These are phyloP conservation scores for Eucalyptus marginata DNA, from an alignment of 345 rosid genomes.

Conservation along the genomic window DNA sequence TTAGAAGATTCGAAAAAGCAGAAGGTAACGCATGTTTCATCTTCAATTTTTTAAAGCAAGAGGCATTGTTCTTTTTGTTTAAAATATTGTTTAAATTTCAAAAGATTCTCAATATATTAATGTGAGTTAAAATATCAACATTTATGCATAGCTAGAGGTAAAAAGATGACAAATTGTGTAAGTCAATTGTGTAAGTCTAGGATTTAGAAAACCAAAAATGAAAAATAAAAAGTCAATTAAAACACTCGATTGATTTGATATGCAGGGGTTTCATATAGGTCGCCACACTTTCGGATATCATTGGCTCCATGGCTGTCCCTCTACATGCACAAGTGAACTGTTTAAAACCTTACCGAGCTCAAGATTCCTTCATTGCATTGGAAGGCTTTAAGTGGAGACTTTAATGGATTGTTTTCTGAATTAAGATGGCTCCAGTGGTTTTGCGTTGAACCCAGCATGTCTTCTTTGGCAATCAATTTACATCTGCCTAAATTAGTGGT, in stretches of 20 bases:
- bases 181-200: too few relatives aligned
- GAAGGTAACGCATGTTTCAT: too few relatives aligned
- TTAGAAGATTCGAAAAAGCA: too few relatives aligned
- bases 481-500: not conserved
- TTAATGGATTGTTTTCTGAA: rapidly evolving
- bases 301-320: rapidly evolving
- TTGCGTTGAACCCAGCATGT: rapidly evolving
- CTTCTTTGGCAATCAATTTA: not conserved
- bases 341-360: not conserved
- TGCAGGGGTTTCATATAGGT: not conserved
- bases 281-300: too few relatives aligned
- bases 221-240: not conserved
- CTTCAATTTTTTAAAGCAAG: not conserved
- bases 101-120: too few relatives aligned
- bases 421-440: not conserved
- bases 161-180: not conserved
- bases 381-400: not conserved
- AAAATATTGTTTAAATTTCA: too few relatives aligned
- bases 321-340: not conserved
- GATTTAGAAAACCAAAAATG: not conserved
- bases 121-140: not conserved
- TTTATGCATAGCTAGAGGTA: not conserved
- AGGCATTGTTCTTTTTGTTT: too few relatives aligned
- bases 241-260: not conserved
- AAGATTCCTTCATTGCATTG: rapidly evolving